Base-by-base conservation (phyloP, 2,329 filamentous ascomycete genomes). In the Pseudocercospora macadamiae region DNA sequence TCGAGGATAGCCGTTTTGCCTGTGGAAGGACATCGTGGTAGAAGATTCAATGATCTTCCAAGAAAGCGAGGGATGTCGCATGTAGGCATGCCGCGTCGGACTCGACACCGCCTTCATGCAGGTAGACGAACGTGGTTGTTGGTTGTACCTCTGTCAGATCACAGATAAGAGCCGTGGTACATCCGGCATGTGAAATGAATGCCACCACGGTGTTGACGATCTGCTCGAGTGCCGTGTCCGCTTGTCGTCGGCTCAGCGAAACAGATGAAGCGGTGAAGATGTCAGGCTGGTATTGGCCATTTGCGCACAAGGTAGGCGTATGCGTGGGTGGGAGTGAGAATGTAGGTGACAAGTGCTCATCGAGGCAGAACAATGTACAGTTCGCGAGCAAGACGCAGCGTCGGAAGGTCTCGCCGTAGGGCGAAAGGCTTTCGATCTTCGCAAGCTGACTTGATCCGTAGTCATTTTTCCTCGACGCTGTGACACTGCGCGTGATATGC, bases 51-150 rank as follows among this genome's bases (percentile, higher is more conserved):
- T 44, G 39, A 6, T n/a, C 44, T 26, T 48, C 21, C 44, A 48
- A 21, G 45, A 49, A 28, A 19, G 45, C 25, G 45, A 49, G 45
- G 45, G 45, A 49, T 49, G 45, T 18, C 28, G 18, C 42, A 45
- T 45, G 42, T 45, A 21, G n/a, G 42, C 45, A 19, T 49, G 45
- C 45, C 45, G 45, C 45, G 45, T 49, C 26, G 26, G 45, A 28
- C 30, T 37, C 49, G 32, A 53, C 49, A 53, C 30, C 49, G 30
- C 26, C 14, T 18, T 9, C 34, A 45, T 7, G 45, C 26, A 49
- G 3, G 21, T 49, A 8, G 34, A 37, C 32, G 34, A 51, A 10
- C n/a, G 48, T 51, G 48, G 48, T 51, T 51, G 48, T 51, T 51
- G 48, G 48, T 34, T n/a, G 48, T n/a, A n/a, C n/a, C n/a, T n/a